Conservation (phyloP, 2,329 filamentous ascomycete species). For the Waltergamsia citrina region DNA sequence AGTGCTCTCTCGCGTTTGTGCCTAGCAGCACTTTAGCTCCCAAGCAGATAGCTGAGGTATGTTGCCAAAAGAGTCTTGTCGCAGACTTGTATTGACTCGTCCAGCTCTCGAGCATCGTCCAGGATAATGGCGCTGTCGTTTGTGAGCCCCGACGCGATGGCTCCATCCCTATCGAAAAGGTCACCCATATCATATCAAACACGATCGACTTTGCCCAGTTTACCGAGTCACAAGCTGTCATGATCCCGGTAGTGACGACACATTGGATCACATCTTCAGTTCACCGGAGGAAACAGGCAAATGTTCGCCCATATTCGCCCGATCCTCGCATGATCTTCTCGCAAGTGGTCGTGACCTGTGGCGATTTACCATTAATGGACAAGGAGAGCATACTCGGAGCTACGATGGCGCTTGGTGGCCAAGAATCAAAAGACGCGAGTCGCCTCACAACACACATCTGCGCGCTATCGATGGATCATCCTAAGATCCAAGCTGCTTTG, state of each 20-base stretch:
- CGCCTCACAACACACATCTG: constrained; percentile 82
- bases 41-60: constrained; percentile 30
- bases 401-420: constrained; percentile 79
- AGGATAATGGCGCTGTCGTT: constrained; percentile 40
- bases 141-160: constrained; percentile 37
- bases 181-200: constrained; percentile 53
- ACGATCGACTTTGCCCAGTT: constrained; percentile 92
- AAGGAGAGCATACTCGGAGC: constrained; percentile 89
- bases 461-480: constrained; percentile 65
- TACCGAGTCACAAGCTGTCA: constrained; percentile 58
- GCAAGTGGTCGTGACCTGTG: constrained; percentile 72
- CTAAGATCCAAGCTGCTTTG: constrained; percentile 55
- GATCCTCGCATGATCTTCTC: constrained; percentile 88
- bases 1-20: constrained; percentile 36
- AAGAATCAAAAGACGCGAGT: constrained; percentile 62
- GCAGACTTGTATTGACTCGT: background rate
- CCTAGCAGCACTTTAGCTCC: constrained; percentile 28
- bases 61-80: background rate
- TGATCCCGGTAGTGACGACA: constrained; percentile 78
- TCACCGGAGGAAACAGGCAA: constrained; percentile 58
- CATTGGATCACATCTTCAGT: constrained; percentile 71
- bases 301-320: constrained; percentile 77
- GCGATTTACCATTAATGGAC: constrained; percentile 75
- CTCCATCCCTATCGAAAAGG: constrained; percentile 33
- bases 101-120: constrained; percentile 31